Conservation (phyloP, 2,329 filamentous ascomycete genomes). For the Microdochium nivale region DNA sequence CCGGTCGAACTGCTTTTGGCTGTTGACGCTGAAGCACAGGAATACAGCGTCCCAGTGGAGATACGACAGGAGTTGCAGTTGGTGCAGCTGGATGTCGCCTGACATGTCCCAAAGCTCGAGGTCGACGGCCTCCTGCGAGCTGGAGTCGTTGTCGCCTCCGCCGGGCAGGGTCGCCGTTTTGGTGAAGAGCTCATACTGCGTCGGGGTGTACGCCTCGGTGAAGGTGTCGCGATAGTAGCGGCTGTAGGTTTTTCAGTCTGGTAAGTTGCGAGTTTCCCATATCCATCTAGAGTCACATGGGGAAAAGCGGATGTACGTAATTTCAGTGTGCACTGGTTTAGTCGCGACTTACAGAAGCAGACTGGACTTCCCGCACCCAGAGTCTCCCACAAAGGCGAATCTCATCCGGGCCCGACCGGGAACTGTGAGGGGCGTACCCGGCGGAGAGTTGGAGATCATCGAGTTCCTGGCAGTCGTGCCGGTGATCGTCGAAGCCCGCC, state of each 20-base stretch:
- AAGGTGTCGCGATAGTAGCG: slow-evolving; percentile 18
- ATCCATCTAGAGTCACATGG: too few species aligned
- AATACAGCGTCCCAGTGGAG: slow-evolving; percentile 24
- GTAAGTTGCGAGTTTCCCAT: too few species aligned
- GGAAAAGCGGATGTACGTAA: too few species aligned
- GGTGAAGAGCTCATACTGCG: slow-evolving; percentile 18
- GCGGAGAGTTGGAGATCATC: background rate
- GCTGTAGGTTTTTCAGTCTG: slow-evolving; percentile 6
- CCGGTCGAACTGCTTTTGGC: slow-evolving; percentile 14
- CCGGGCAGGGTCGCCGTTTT: slow-evolving; percentile 13
- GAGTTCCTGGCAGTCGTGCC: background rate
- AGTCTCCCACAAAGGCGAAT: slow-evolving; percentile 20
- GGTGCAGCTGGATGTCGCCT: slow-evolving; percentile 15
- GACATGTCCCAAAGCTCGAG: slow-evolving; percentile 22
- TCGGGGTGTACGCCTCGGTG: slow-evolving; percentile 9
- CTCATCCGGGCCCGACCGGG: slow-evolving; percentile 15
- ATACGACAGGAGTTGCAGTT: slow-evolving; percentile 18
- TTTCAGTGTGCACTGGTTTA: background rate
- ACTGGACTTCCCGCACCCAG: slow-evolving; percentile 18
- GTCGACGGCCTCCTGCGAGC: slow-evolving; percentile 9
- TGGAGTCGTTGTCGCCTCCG: too few species aligned
- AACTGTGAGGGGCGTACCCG: slow-evolving; percentile 5
- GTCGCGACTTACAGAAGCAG: slow-evolving; percentile 15
- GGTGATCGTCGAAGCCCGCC: background rate
- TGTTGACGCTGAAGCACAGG: slow-evolving; percentile 26